Evolutionary conservation across 805 yeast species (phyloP).

Genomic region (Candida hungchunana): DNA sequence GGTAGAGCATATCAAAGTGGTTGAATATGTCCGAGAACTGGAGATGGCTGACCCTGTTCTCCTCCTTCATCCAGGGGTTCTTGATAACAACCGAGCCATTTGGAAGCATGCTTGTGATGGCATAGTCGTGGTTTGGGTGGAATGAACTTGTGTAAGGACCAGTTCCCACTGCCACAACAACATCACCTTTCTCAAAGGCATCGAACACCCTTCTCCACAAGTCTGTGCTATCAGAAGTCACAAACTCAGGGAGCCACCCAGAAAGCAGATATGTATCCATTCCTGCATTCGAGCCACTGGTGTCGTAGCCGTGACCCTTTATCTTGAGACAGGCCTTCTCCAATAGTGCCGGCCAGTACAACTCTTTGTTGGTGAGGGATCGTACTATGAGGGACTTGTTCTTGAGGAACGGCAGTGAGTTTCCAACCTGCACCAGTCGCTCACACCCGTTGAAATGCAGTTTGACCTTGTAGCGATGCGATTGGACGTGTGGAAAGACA

Average conservation of each 20-base stretch:
- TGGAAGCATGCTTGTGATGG: slow-evolving; percentile 40
- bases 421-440: slow-evolving; percentile 45
- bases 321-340: slow-evolving; percentile 73
- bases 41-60: slow-evolving; percentile 8
- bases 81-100: slow-evolving; percentile 28
- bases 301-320: slow-evolving; percentile 48
- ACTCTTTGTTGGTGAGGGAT: slow-evolving; percentile 13
- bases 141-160: slow-evolving; percentile 39
- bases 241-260: slow-evolving; percentile 72
- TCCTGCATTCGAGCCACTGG: slow-evolving; percentile 73
- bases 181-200: slow-evolving; percentile 30
- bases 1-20: slow-evolving; percentile 48
- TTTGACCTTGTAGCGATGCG: slow-evolving; percentile 35
- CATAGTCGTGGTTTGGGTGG: slow-evolving; percentile 66
- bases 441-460: slow-evolving; percentile 50
- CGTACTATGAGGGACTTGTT: slow-evolving; percentile 15
- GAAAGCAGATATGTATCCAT: slow-evolving; percentile 59
- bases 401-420: slow-evolving; percentile 37
- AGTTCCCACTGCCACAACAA: slow-evolving; percentile 67
- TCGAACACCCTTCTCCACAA: slow-evolving; percentile 34
- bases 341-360: slow-evolving; percentile 63
- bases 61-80: slow-evolving; percentile 46
- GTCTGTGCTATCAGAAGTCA: slow-evolving; percentile 31
- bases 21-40: slow-evolving; percentile 30
- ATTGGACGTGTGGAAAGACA: slow-evolving; percentile 16